These are phyloP conservation scores for Botrytis deweyae DNA, from an alignment of 2,329 filamentous ascomycete species.

Conservation along the genomic window DNA sequence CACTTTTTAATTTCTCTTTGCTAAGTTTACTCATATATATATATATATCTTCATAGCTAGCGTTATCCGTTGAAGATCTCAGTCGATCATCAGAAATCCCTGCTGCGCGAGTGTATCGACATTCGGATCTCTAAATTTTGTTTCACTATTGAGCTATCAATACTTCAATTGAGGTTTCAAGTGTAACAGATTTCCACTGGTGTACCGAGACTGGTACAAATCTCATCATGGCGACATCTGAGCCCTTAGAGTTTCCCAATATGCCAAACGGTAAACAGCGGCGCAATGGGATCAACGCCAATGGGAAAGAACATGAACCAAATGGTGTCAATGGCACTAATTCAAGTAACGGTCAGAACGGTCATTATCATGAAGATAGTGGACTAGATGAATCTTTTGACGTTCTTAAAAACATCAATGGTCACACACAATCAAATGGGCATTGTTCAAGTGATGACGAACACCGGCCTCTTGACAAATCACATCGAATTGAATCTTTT, in stretches of 20 bases:
- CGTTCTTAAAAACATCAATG: background rate
- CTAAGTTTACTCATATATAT: background rate
- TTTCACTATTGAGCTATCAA: background rate
- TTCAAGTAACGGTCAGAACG: background rate
- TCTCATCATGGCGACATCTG: slow-evolving; percentile 17
- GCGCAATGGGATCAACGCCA: background rate
- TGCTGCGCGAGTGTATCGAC: background rate
- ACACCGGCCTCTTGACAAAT: slow-evolving; percentile 9
- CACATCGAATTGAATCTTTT: slow-evolving; percentile 31
- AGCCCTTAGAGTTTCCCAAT: background rate
- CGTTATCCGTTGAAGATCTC: background rate
- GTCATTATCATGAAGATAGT: slow-evolving; percentile 1
- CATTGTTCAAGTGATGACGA: slow-evolving; percentile 1
- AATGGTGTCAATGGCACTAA: background rate
- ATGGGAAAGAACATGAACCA: background rate
- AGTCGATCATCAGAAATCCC: background rate
- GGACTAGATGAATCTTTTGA: slow-evolving; percentile 6
- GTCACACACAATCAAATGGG: background rate
- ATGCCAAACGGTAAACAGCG: slow-evolving; percentile 6
- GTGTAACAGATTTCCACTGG: slow-evolving; percentile 1
- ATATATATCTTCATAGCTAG: background rate
- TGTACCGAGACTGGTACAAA: slow-evolving; percentile 2
- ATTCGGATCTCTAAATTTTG: background rate
- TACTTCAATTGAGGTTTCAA: background rate
- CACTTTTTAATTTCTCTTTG: background rate